Base-by-base conservation (phyloP, 1,284 basidiomycete species). In the Somion occarium region DNA sequence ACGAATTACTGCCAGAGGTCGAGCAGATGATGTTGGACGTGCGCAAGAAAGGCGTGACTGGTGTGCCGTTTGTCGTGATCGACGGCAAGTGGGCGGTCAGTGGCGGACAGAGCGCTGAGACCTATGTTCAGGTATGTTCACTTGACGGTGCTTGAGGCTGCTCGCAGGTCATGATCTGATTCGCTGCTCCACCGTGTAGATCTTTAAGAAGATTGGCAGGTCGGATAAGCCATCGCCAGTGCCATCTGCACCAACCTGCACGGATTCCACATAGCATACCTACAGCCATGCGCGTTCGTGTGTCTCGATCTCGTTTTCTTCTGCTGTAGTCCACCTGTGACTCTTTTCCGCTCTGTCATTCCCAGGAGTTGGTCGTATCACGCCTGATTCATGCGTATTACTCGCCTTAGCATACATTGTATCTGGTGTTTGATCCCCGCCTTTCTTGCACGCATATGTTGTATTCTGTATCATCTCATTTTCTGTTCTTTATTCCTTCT, bases 1-100 rank as follows among this genome's bases (percentile, higher is more conserved):
- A 85, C 55, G 88, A 90, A 61, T 67, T 83, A 24, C 73, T 79
- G 55, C 76, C 75, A 47, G 86, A 88, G 55, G 84, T 92, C 1
- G 73, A 83, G 53, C 72, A 73, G n/a, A 81, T 85, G 73, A 79
- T 85, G 53, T 71, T 77, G 5, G 79, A 84, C 37, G 87, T 85
- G 19, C 79, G 81, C 54, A 73, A 73, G 30, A 82, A 82, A 53
- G 88, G 88, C 19, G 81, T 93, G 48, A 86, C 79, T 0, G 89
- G 90, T 30, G 88, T 92, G 4, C 90, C 91, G 2, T 82, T 90
- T 69, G 82, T 82, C 44, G 81, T 91, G 61, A 85, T 93, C 56
- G 85, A 91, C 61, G 80, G 82, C 18, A 83, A 83, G 59, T 91
- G 87, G 85, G 86, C 85, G 7, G 72, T 91, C 44, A 84, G 80